Evolutionary conservation across 2,329 filamentous ascomycete species (phyloP), one percentile per base, ranked within the genome.

Genomic region (Teratosphaeria viscida): DNA sequence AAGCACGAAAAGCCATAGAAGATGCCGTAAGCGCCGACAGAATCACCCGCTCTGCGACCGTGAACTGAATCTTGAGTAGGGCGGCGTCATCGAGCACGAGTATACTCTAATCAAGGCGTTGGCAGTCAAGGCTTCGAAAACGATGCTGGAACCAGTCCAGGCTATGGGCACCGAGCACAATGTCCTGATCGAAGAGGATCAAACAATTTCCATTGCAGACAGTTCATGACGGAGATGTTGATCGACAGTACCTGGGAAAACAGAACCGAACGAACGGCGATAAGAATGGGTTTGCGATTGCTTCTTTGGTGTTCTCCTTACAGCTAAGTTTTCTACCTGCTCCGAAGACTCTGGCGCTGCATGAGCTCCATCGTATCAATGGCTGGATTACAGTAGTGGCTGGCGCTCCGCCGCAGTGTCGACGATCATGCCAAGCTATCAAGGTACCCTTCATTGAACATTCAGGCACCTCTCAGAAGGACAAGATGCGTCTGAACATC

Each of bases 141-240:
- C 85, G 67, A 81, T 85, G 23, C 79, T 95, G 59, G 80, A 89
- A 61, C 80, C 79, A 5, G 82, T 96, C 34, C 82, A 86, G 66
- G 77, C 83, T 1, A 79, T 83, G 75, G 84, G 85, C 61, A 77
- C 78, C 58, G 72, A 81, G 61, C 86, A 85, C 74, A 77, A 82
- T 57, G 84, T 85, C 1, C 72, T 80, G 34, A 84, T 96, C 63
- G 91, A 96, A 74, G 85, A 92, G 68, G 90, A 96, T 70, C 78
- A 87, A 69, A 75, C 86, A 29, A 82, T 94, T 16, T 59, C 61
- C 54, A 66, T 63, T 59, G 61, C 62, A 56, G 54, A 55, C 47
- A 47, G 39, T 16, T 23, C 32, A 47, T 39, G 39, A 56, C 56
- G 10, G 5, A 52, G 29, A 54, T 43, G 27, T n/a, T 58, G 32